Evolutionary conservation across 163 green algal species (phyloP).

Genomic region (Chloromonas sp.): DNA sequence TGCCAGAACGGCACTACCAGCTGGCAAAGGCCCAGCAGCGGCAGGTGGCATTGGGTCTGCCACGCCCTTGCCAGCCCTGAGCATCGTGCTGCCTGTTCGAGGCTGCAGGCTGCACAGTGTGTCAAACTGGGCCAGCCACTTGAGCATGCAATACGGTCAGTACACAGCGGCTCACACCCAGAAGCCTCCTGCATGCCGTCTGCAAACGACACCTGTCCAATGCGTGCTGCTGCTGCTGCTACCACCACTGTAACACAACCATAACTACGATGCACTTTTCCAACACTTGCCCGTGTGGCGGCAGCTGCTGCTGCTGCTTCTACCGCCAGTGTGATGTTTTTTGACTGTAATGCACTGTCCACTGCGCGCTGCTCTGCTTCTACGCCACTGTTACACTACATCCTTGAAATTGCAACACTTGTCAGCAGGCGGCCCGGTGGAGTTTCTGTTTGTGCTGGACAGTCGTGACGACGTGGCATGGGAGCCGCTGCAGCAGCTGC

Average conservation of each 20-base stretch:
- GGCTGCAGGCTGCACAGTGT: slow-evolving; percentile 51
- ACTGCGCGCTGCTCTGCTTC: no score
- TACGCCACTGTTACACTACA: no score
- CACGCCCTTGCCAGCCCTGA: neutral
- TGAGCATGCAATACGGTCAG: slow-evolving; percentile 42
- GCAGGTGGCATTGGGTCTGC: no score
- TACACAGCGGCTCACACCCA: neutral
- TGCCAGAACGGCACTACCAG: no score
- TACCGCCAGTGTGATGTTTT: no score
- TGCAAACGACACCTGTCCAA: no score
- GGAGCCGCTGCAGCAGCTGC: neutral
- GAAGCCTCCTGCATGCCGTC: neutral
- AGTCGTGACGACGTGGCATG: neutral
- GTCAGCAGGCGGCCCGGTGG: neutral
- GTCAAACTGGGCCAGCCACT: slow-evolving; percentile 57
- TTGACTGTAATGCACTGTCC: no score
- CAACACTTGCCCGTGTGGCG: neutral
- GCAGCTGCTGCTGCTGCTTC: neutral
- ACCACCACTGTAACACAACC: no score
- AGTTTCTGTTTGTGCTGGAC: neutral
- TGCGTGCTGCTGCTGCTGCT: no score
- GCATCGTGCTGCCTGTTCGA: slow-evolving; percentile 65
- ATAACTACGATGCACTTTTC: neutral
- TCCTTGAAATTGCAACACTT: neutral
- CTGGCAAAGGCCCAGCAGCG: no score